These are phyloP conservation scores for Austroboletus niveus DNA, from an alignment of 1,284 basidiomycete genomes.

Conservation along the genomic window DNA sequence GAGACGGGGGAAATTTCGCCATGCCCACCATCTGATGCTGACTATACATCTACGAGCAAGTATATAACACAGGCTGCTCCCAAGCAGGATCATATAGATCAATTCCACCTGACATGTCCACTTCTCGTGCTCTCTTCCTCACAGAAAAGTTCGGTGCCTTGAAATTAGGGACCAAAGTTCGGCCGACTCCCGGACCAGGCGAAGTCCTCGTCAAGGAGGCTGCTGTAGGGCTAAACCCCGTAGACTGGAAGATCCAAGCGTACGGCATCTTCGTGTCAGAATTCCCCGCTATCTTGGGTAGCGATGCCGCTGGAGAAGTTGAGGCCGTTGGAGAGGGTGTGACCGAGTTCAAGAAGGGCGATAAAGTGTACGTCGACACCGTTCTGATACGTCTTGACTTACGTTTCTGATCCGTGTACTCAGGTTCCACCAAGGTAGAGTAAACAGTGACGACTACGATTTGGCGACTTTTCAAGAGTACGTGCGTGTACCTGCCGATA, in stretches of 20 bases:
- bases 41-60: no score
- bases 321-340: conserved; percentile 45
- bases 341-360: conserved; percentile 41
- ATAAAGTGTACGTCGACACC: conserved; percentile 40
- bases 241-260: conserved; percentile 39
- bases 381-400: neutral
- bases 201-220: conserved; percentile 28
- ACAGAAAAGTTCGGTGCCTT: conserved; percentile 25
- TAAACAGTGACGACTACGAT: conserved; percentile 1
- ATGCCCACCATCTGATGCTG: no score
- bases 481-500: conserved; percentile 27
- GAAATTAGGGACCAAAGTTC: conserved; percentile 9
- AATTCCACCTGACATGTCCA: conserved; percentile 6
- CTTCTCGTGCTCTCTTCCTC: conserved; percentile 19
- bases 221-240: conserved; percentile 22
- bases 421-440: conserved; percentile 28
- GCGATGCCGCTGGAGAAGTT: conserved; percentile 48
- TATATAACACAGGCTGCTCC: no score
- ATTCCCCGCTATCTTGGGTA: conserved; percentile 43
- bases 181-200: conserved; percentile 19
- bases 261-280: conserved; percentile 22
- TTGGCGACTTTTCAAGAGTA: conserved; percentile 36
- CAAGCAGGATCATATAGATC: no score
- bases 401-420: neutral
- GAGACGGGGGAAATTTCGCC: no score